Base-by-base conservation (phyloP, 2,329 filamentous ascomycete genomes). In the Paecilomyces variotii region DNA sequence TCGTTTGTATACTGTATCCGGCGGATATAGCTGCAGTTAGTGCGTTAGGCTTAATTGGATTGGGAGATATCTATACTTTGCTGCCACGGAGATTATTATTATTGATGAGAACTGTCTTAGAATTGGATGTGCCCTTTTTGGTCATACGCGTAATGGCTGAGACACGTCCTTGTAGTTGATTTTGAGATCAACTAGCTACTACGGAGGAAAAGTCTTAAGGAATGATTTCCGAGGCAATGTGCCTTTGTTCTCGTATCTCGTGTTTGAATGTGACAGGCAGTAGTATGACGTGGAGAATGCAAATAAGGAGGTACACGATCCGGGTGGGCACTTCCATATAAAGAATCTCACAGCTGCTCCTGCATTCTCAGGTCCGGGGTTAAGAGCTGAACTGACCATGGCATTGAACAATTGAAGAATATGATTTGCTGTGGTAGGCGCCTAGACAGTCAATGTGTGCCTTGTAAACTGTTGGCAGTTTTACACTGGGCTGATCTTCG, bases 231-330 rank as follows among this genome's bases (percentile, higher is more conserved):
- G 39, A n/a, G 19, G 50, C 24, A 26, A 52, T 28, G 50, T 12
- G 10, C 50, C 25, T 11, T 52, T 26, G 12, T 26, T 7, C 24
- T 52, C 50, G 4, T 12, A 52, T 12, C 25, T 52, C 50, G 50
- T 52, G 50, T 52, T 52, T 52, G 25, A 52, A 52, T n/a, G 27
- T 52, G 50, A 52, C 50, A 52, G 50, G 50, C 50, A 52, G 50
- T 28, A 28, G 25, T 28, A 26, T 52, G 24, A 26, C 12, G 50
- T 52, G 50, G 50, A 28, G 25, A 26, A 52, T 26, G 50, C 25
- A 52, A 52, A 12, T 4, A 45, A 45, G 39, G 39, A 45, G 35
- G 39, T n/a, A 7, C 39, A 19, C 39, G n/a, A 45, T 45, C n/a
- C 19, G 39, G 4, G n/a, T 45, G 39, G 4, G n/a, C 19, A 19